Conservation (phyloP, 2,329 filamentous ascomycete species). For the Nothopassalora personata region DNA sequence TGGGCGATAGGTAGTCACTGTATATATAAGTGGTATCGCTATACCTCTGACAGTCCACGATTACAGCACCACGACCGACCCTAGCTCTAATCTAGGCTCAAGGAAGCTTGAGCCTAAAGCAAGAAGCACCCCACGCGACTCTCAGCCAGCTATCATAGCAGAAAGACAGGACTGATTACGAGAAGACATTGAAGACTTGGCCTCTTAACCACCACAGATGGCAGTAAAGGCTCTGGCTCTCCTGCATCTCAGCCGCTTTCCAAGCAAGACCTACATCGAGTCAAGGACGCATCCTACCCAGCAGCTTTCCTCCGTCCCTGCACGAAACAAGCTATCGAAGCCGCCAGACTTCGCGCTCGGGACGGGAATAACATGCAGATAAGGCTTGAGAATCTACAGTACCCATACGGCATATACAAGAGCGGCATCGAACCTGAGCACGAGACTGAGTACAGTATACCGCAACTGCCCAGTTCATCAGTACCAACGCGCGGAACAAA, state of each 20-base stretch:
- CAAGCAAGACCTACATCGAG: conserved; percentile 2
- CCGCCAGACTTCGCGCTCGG: conserved; percentile 34
- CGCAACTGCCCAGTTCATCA: conserved; percentile 40
- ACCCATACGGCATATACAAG: conserved; percentile 40
- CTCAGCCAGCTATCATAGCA: too few species aligned
- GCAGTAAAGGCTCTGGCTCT: background rate
- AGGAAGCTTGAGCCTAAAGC: too few species aligned
- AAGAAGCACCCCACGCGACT: too few species aligned
- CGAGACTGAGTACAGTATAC: conserved; percentile 33
- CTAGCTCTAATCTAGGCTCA: background rate
- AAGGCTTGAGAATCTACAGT: conserved; percentile 38
- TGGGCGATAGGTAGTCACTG: background rate
- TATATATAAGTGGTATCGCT: background rate
- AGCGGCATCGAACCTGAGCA: conserved; percentile 46
- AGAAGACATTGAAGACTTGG: background rate
- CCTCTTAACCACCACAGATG: background rate
- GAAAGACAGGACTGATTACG: background rate
- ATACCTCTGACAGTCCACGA: too few species aligned
- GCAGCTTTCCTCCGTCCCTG: conserved; percentile 21
- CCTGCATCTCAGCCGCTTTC: conserved; percentile 15
- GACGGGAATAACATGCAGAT: conserved; percentile 46
- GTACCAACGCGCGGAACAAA: conserved; percentile 36
- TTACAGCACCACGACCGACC: too few species aligned
- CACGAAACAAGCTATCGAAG: conserved; percentile 39
- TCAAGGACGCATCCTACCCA: background rate